Conservation (phyloP, 441 rosid species). For the Dalechampia spathulata region DNA sequence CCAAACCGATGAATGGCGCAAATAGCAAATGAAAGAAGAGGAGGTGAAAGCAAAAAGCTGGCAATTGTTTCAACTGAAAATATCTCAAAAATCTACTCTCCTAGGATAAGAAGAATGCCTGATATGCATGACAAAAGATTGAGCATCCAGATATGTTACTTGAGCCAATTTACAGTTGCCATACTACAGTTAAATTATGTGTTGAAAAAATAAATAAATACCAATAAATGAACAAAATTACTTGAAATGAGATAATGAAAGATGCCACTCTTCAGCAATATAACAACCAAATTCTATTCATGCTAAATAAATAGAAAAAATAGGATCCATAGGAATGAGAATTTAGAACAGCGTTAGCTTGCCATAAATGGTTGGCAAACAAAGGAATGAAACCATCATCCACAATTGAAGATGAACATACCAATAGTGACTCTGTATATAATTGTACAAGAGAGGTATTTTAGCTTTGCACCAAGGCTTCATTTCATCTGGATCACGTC, state of each 20-base stretch:
- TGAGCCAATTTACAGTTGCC: background rate
- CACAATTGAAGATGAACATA: conserved; percentile 22
- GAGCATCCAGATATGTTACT: no score
- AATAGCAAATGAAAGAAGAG: no score
- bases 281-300: background rate
- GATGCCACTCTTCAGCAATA: background rate
- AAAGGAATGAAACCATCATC: background rate
- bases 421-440: conserved; percentile 88
- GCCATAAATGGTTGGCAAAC: background rate
- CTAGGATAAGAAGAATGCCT: no score
- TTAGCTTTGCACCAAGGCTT: conserved; percentile 89
- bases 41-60: no score
- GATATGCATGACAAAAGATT: no score
- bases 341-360: background rate
- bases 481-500: conserved; percentile 35
- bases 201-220: background rate
- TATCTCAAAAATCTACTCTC: conserved; percentile 87
- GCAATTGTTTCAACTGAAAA: conserved; percentile 52
- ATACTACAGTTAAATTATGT: background rate
- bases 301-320: background rate
- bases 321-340: background rate
- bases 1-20: background rate
- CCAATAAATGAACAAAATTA: background rate
- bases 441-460: conserved; percentile 71
- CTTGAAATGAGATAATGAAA: background rate